Conservation (phyloP, 2,329 filamentous ascomycete genomes). For the Colletotrichum noveboracense region DNA sequence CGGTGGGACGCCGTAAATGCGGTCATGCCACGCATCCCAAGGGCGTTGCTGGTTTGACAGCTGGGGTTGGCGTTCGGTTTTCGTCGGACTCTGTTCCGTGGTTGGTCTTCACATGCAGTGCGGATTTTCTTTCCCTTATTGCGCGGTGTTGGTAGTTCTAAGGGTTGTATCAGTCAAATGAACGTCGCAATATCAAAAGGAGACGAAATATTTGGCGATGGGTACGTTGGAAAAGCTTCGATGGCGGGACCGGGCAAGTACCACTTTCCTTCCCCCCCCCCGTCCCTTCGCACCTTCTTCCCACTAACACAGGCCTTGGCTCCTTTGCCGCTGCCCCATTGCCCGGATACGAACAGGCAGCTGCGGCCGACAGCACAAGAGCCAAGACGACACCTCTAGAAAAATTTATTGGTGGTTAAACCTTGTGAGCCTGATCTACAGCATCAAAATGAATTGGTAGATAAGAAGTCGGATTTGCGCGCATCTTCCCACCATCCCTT, state of each 20-base stretch:
- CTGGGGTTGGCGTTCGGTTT: neutral
- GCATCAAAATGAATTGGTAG: neutral
- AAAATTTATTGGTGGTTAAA: neutral
- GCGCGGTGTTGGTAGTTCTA: neutral
- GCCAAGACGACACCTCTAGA: neutral
- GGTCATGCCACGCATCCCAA: neutral
- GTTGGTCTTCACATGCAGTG: neutral
- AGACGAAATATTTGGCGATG: neutral
- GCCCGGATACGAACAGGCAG: conserved; percentile 5
- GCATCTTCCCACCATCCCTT: neutral
- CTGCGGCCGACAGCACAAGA: neutral
- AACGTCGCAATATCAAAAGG: neutral
- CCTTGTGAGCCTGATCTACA: neutral
- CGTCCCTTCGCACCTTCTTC: neutral
- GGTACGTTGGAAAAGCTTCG: neutral
- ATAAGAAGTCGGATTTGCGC: neutral
- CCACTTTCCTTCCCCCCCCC: neutral
- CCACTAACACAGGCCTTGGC: neutral
- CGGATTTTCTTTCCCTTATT: neutral
- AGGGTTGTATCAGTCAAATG: neutral
- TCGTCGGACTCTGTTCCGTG: neutral
- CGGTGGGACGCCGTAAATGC: neutral
- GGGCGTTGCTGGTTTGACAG: neutral
- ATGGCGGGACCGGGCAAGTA: neutral
- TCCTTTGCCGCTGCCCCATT: neutral